These are phyloP conservation scores for Lodderomyces oxycetoniae DNA, from an alignment of 1,139 yeast genomes.

Conservation along the genomic window DNA sequence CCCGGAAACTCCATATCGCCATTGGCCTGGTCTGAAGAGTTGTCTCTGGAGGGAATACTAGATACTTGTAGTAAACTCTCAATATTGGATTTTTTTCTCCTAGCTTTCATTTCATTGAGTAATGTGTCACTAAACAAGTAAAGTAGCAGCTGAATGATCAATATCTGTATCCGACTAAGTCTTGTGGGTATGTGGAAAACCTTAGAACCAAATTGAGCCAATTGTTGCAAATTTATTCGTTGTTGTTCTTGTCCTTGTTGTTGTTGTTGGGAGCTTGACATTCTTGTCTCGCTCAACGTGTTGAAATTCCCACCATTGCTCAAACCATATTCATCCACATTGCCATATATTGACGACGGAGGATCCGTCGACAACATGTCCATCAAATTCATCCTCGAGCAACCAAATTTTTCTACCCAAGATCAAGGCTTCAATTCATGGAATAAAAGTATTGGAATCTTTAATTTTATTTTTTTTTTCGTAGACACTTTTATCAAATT, in stretches of 20 bases:
- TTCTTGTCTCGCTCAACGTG: background rate
- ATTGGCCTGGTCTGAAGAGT: constrained; percentile 2
- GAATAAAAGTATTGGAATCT: too few relatives aligned
- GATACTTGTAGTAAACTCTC: constrained; percentile 27
- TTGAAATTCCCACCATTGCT: background rate
- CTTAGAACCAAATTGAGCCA: constrained; percentile 15
- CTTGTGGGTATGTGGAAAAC: constrained; percentile 47
- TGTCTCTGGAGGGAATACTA: background rate
- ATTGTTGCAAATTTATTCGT: constrained; percentile 20
- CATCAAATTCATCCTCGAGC: constrained; percentile 36
- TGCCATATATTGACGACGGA: constrained; percentile 14
- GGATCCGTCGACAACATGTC: constrained; percentile 29
- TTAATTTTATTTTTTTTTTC: too few relatives aligned
- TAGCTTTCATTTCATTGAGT: constrained; percentile 23
- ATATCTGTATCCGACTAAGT: constrained; percentile 52
- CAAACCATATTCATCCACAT: constrained; percentile 1
- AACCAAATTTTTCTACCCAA: too few relatives aligned
- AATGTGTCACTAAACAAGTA: constrained; percentile 48
- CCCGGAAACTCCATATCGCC: constrained; percentile 10
- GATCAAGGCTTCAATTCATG: too few relatives aligned
- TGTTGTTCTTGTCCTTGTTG: constrained; percentile 1
- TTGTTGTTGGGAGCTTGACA: constrained; percentile 1
- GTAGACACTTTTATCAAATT: too few relatives aligned
- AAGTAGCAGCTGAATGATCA: constrained; percentile 49
- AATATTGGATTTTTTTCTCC: constrained; percentile 30